Evolutionary conservation across 75 land plant genomes (phyloP).

Genomic region (Adiantum capillusveneris): DNA sequence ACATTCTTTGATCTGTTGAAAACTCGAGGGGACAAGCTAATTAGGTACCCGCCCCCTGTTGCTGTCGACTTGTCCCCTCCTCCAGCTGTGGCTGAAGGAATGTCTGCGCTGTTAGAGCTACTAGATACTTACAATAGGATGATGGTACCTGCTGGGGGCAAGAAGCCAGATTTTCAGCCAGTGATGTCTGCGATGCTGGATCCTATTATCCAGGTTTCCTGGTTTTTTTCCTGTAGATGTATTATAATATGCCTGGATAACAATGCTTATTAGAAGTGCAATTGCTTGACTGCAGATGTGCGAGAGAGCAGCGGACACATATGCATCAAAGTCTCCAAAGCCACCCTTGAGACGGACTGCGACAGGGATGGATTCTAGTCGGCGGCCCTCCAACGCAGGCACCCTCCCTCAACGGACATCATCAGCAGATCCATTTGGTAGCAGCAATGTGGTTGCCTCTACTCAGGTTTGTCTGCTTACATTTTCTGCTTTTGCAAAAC

Average conservation of each 20-base stretch:
- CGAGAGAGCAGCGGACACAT: constrained; percentile 85
- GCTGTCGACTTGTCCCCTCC: constrained; percentile 96
- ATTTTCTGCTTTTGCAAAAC: too few relatives aligned
- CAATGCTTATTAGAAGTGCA: not conserved
- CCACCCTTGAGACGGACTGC: constrained; percentile 50
- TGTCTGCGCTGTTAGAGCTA: constrained; percentile 68
- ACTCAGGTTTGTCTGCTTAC: constrained; percentile 34
- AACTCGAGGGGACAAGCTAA: constrained; percentile 76
- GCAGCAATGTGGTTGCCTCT: constrained; percentile 17
- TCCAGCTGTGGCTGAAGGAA: constrained; percentile 81
- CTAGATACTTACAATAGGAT: constrained; percentile 72
- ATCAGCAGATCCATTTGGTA: constrained; percentile 19
- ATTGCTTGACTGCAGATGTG: constrained; percentile 56
- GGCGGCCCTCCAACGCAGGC: constrained; percentile 13
- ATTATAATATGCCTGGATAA: not conserved
- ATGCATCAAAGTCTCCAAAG: constrained; percentile 55
- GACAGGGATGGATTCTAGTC: constrained; percentile 36
- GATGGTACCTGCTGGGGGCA: constrained; percentile 87
- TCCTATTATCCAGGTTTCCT: constrained; percentile 72
- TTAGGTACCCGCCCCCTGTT: constrained; percentile 76
- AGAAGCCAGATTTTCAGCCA: constrained; percentile 78
- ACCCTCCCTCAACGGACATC: constrained; percentile 16
- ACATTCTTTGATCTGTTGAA: constrained; percentile 89
- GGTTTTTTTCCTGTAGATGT: not conserved
- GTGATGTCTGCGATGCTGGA: constrained; percentile 77